phyloP scores from a whole-genome alignment of 1,139 yeast genomes.

The Pneumocystis sp. region DNA sequence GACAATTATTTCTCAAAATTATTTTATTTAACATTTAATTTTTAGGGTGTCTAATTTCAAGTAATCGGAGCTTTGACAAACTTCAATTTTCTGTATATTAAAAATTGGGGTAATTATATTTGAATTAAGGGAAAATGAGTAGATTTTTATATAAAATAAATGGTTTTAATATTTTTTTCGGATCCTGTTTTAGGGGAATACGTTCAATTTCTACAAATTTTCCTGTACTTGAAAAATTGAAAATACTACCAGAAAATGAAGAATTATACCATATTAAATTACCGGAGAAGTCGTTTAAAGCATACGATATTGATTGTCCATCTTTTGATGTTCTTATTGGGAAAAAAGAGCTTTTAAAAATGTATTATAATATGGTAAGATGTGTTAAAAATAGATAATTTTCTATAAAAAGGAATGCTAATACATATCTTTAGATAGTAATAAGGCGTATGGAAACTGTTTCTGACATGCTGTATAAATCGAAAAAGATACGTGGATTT shows the following conservation, averaged over 20 bases:
- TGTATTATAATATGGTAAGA: constrained; percentile 82
- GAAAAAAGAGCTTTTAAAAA: constrained; percentile 63
- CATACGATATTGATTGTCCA: constrained; percentile 58
- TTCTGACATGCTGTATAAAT: constrained; percentile 92
- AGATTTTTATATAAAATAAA: background rate
- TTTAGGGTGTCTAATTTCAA: too few relatives aligned
- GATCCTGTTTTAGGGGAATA: background rate
- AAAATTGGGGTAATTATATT: background rate
- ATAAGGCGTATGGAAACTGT: constrained; percentile 96
- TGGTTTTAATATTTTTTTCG: background rate
- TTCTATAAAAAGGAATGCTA: background rate
- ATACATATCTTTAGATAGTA: constrained; percentile 3
- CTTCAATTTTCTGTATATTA: too few relatives aligned
- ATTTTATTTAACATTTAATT: too few relatives aligned
- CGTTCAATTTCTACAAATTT: background rate
- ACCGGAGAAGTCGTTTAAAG: constrained; percentile 71
- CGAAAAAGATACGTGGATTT: constrained; percentile 96
- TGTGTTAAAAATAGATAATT: constrained; percentile 18
- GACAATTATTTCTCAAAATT: too few relatives aligned
- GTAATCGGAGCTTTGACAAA: too few relatives aligned
- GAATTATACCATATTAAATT: constrained; percentile 32
- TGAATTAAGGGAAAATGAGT: background rate
- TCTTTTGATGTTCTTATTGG: constrained; percentile 69
- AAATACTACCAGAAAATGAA: constrained; percentile 8
- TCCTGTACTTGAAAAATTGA: background rate